phyloP scores from a whole-genome alignment of 306 rosid genomes.

The Adenanthera pavonina region DNA sequence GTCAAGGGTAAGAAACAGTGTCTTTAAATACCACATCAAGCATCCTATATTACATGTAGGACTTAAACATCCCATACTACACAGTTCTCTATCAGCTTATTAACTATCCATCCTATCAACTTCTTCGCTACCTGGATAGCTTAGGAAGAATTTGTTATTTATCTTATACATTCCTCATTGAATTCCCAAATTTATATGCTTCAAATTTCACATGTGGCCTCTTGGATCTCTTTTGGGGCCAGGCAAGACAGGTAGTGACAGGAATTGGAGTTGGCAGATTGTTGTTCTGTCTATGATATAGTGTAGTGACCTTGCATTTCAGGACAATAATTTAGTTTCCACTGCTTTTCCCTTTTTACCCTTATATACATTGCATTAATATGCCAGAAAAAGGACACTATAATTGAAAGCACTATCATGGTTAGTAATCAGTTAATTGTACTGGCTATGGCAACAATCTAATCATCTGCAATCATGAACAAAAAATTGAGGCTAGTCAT shows the following conservation, averaged over 20 bases:
- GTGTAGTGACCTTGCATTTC: background rate
- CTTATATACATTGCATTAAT: background rate
- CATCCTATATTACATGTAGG: background rate
- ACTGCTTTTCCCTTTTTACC: background rate
- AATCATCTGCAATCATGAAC: constrained; percentile 4
- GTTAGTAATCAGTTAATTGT: constrained; percentile 8
- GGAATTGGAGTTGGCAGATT: background rate
- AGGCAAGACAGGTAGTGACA: background rate
- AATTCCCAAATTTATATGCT: constrained; percentile 19
- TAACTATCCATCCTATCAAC: background rate
- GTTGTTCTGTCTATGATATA: background rate
- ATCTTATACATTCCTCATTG: constrained; percentile 24
- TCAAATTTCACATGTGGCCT: constrained; percentile 3
- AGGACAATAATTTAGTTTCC: constrained; percentile 15
- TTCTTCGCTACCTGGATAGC: constrained; percentile 17
- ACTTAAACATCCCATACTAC: background rate
- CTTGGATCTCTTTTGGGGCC: background rate
- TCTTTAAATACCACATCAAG: background rate
- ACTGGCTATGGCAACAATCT: background rate
- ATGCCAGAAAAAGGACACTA: background rate
- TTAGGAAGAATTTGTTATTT: constrained; percentile 3
- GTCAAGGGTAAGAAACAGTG: background rate
- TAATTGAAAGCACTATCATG: background rate
- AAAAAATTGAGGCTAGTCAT: background rate
- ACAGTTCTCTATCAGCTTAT: background rate